Evolutionary conservation across 768 basidiomycete species (phyloP), one percentile per base, ranked within the genome.

Genomic region (Amanita pseudoporphyria): DNA sequence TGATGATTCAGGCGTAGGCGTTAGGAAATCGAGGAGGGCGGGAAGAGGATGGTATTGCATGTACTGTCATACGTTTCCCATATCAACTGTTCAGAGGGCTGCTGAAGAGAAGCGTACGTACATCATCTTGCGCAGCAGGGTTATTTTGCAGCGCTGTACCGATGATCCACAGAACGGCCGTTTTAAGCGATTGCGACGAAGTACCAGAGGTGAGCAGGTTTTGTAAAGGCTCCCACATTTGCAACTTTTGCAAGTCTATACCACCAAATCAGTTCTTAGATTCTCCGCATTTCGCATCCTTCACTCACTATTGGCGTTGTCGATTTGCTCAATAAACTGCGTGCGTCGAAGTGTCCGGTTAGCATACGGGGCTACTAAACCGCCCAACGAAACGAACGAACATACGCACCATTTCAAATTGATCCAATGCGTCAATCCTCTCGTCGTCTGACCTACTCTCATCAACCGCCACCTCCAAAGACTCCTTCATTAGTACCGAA

Each of bases 91-190:
- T 39, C 5, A 5, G 18, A 14, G 16, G 37, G 30, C 16, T 2
- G 6, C 12, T 31, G 5, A 41, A 22, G 3, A 39, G n/a, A 31
- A 35, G 33, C 14, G 44, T 12, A 72, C 80, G 54, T 57, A 89
- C 87, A 3, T 80, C 77, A 47, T 76, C 70, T 55, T 94, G 92
- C 0, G 92, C 88, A 7, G 80, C 69, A 0, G 90, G 88, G 54
- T 94, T 95, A 58, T 95, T 94, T 62, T 93, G 90, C 5, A 93
- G 59, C 0, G 92, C 89, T 0, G 92, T 95, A 5, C 92, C 92
- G 21, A 88, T 74, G 0, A 93, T 81, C 92, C 92, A 95, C 9
- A 93, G 65, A 0, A 80, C 77, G 52, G 87, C 81, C 52, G 73
- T 66, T 57, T 77, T 81, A 21, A 93, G 72, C 22, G 68, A 69